A percentile compares a stretch with the other conserved stretches of the same genome.
Evolutionary conservation across 164 flowering plant species (phyloP).

Genomic region (Houttuynia cordata): DNA sequence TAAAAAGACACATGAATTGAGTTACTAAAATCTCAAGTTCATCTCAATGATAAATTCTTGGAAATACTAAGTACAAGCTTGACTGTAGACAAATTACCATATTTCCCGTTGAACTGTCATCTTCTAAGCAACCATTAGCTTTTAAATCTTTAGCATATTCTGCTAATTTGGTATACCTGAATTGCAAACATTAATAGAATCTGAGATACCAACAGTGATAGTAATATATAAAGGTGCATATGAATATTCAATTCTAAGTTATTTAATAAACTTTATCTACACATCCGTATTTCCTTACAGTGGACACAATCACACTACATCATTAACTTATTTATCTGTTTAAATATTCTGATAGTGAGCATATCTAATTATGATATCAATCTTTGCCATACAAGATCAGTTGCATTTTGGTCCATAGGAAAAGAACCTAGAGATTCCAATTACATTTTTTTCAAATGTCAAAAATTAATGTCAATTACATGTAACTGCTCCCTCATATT

Average conservation of each 20-base stretch:
- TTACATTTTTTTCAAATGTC: too few relatives aligned
- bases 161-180: slow-evolving; percentile 66
- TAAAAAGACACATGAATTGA: background rate
- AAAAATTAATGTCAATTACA: too few relatives aligned
- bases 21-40: background rate
- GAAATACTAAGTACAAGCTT: too few relatives aligned
- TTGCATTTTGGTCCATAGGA: too few relatives aligned
- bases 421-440: too few relatives aligned
- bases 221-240: too few relatives aligned
- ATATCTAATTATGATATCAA: too few relatives aligned
- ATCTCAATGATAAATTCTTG: too few relatives aligned
- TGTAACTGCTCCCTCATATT: too few relatives aligned
- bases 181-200: background rate
- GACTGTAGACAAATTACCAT: slow-evolving; percentile 30
- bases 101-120: slow-evolving; percentile 37
- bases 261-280: too few relatives aligned
- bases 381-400: too few relatives aligned
- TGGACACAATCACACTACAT: background rate
- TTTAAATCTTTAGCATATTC: slow-evolving; percentile 39
- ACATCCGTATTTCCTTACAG: background rate
- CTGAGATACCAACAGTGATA: background rate
- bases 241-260: too few relatives aligned
- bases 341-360: background rate
- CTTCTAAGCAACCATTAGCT: slow-evolving; percentile 26
- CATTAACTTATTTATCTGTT: background rate